Percentiles rank a stretch among this genome's conserved stretches.
These are phyloP conservation scores for Taiozyma sp. DNA, from an alignment of 1,139 yeast species.

Conservation along the genomic window DNA sequence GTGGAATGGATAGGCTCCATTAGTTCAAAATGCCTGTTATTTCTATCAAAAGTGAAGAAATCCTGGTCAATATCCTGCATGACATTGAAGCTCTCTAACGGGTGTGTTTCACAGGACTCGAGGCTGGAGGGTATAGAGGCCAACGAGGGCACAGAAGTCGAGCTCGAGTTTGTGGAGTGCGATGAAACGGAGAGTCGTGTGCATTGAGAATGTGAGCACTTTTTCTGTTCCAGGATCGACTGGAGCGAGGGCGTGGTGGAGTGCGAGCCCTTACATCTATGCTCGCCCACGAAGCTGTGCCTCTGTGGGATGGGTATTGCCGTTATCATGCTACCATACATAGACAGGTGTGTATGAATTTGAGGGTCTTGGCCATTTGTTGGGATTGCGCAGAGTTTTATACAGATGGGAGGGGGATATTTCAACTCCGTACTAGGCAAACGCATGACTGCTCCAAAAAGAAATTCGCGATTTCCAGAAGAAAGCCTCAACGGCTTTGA, in stretches of 20 bases:
- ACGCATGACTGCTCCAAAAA: neutral
- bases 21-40: conserved; percentile 5
- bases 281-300: neutral
- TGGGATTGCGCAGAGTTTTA: neutral
- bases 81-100: conserved; percentile 16
- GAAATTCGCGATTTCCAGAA: neutral
- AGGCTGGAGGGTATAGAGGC: conserved; percentile 5
- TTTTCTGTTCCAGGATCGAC: conserved; percentile 20
- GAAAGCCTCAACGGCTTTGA: neutral
- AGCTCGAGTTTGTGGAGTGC: conserved; percentile 1
- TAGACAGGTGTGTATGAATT: too few species aligned
- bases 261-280: neutral
- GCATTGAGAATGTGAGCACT: conserved; percentile 7
- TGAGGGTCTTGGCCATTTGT: neutral
- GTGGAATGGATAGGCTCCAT: conserved; percentile 9
- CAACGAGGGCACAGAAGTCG: conserved; percentile 8
- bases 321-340: neutral
- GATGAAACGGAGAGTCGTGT: conserved; percentile 4
- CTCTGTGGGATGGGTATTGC: conserved; percentile 21
- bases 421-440: neutral
- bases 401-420: neutral
- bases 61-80: conserved; percentile 22
- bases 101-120: conserved; percentile 19
- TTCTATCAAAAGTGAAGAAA: conserved; percentile 13
- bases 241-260: conserved; percentile 23